Percentiles rank a stretch among this genome's conserved stretches.
These are phyloP conservation scores for Cystofilobasidium capitatum DNA, from an alignment of 768 basidiomycete species.

Conservation along the genomic window DNA sequence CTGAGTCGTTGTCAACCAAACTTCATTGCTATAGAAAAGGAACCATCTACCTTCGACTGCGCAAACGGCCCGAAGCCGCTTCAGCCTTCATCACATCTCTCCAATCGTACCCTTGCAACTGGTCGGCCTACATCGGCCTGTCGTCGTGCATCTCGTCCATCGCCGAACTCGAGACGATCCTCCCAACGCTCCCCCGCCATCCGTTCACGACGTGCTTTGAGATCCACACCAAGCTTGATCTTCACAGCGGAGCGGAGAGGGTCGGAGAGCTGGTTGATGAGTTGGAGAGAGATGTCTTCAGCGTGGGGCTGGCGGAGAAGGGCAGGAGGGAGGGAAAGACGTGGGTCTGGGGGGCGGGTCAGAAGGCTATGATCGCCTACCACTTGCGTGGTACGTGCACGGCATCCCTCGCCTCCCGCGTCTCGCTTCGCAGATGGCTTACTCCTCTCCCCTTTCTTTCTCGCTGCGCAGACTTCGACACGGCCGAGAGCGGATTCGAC, in stretches of 20 bases:
- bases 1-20: conserved; percentile 10
- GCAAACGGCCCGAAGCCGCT: conserved; percentile 73
- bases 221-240: conserved; percentile 76
- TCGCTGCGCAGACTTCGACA: conserved; percentile 60
- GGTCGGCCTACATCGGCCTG: conserved; percentile 81
- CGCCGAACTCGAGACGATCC: conserved; percentile 48
- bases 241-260: conserved; percentile 78
- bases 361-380: conserved; percentile 72
- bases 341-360: conserved; percentile 52
- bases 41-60: conserved; percentile 67
- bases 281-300: conserved; percentile 12
- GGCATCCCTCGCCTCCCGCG: not conserved
- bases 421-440: not conserved
- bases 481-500: conserved; percentile 77
- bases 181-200: conserved; percentile 13
- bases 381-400: conserved; percentile 66
- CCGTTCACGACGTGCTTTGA: conserved; percentile 55
- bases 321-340: conserved; percentile 15
- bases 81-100: conserved; percentile 69
- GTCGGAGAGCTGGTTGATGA: conserved; percentile 59
- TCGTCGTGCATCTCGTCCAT: conserved; percentile 63
- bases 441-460: not conserved
- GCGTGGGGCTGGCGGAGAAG: conserved; percentile 12
- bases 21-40: conserved; percentile 53
- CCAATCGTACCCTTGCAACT: conserved; percentile 76